Conservation (phyloP, 495 filamentous ascomycete species). For the Lepidopterella palustris region DNA sequence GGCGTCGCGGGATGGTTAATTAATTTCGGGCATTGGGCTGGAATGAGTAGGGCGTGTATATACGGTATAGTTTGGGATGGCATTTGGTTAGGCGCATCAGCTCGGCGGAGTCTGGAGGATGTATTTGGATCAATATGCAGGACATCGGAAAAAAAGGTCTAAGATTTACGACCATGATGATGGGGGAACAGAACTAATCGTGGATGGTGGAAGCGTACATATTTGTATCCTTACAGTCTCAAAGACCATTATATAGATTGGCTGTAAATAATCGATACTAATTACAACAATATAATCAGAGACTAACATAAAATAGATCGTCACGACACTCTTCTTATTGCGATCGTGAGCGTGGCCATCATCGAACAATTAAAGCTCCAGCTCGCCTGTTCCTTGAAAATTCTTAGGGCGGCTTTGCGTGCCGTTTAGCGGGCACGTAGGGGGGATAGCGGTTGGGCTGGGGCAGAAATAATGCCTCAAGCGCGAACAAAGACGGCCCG, state of each 20-base stretch:
- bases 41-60: neutral
- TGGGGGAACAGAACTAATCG: neutral
- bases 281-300: too few relatives aligned
- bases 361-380: conserved; percentile 1
- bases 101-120: too few relatives aligned
- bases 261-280: too few relatives aligned
- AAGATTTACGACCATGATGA: neutral
- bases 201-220: neutral
- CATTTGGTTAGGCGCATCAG: neutral
- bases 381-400: neutral
- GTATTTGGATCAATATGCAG: too few relatives aligned
- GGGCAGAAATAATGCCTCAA: neutral
- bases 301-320: too few relatives aligned
- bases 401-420: neutral
- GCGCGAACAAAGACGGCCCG: neutral
- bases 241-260: too few relatives aligned
- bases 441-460: neutral
- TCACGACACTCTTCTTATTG: too few relatives aligned
- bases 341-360: neutral
- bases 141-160: too few relatives aligned
- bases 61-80: neutral
- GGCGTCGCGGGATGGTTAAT: neutral
- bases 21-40: conserved; percentile 1
- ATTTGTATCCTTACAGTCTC: neutral
- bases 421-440: neutral